Percentiles rank a stretch among this genome's conserved stretches.
These are phyloP conservation scores for Symbiodinium pilosum DNA, from an alignment of 73 alveolate genomes.

Conservation along the genomic window DNA sequence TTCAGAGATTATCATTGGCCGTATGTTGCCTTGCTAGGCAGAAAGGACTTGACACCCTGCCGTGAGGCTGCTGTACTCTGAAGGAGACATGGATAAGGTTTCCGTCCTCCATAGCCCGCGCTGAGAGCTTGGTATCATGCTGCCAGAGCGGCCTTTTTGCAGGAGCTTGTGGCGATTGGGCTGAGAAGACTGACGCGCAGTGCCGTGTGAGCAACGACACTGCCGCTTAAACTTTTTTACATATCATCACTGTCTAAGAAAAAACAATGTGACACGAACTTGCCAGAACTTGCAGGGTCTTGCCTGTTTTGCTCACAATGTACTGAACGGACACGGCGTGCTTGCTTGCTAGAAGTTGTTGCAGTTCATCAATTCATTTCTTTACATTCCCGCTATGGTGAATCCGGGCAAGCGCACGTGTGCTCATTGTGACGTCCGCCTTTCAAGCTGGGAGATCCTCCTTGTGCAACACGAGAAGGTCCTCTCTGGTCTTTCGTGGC, in stretches of 20 bases:
- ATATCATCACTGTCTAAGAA: too few species aligned
- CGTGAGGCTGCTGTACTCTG: neutral
- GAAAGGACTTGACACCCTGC: neutral
- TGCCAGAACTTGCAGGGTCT: too few species aligned
- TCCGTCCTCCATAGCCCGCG: too few species aligned
- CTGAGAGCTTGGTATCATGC: neutral
- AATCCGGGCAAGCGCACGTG: neutral
- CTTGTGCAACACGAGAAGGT: constrained; percentile 25
- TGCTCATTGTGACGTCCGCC: neutral
- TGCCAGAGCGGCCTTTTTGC: neutral
- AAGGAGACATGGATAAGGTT: neutral
- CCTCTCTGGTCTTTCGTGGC: constrained; percentile 15
- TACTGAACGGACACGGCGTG: too few species aligned
- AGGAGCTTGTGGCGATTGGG: constrained; percentile 14
- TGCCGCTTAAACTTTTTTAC: neutral
- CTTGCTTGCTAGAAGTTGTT: too few species aligned
- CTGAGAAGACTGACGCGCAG: neutral
- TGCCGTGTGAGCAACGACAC: neutral
- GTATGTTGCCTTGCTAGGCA: neutral
- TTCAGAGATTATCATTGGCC: too few species aligned
- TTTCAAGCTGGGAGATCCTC: constrained; percentile 8
- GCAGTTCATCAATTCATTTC: neutral
- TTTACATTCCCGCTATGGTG: too few species aligned
- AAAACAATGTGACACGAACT: too few species aligned
- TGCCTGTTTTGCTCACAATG: too few species aligned